Evolutionary conservation across 176 grass and related monocot species (phyloP).

Genomic region (Oryza officinalis): DNA sequence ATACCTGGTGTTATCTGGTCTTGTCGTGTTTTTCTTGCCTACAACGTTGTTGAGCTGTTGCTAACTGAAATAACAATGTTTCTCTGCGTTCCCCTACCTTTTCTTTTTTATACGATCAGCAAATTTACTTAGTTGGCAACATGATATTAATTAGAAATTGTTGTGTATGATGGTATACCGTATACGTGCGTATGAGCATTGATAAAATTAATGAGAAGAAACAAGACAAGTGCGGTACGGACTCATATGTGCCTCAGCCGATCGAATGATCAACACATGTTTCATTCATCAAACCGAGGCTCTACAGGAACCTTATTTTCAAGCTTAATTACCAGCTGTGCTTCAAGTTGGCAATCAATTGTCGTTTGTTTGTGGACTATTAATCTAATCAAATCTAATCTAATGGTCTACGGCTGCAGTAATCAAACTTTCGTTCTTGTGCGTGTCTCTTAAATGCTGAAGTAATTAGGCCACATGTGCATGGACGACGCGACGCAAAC

Average conservation of each 20-base stretch:
- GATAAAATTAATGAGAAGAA: not conserved
- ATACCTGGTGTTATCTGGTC: no score
- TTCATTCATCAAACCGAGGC: not conserved
- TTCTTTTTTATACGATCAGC: no score
- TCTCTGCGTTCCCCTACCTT: no score
- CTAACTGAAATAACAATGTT: no score
- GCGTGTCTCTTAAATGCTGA: not conserved
- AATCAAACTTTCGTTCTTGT: not conserved
- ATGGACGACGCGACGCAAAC: not conserved
- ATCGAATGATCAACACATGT: not conserved
- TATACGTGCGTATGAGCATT: no score
- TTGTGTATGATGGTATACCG: no score
- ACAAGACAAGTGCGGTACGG: not conserved
- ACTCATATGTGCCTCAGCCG: not conserved
- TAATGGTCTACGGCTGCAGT: slow-evolving; percentile 1
- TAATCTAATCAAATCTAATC: not conserved
- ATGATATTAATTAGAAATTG: no score
- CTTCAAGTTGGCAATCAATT: not conserved
- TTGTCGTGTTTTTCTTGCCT: no score
- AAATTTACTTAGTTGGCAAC: no score
- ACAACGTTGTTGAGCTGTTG: no score
- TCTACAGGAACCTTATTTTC: not conserved
- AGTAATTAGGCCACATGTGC: slow-evolving; percentile 1
- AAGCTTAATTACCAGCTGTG: not conserved
- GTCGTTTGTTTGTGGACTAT: not conserved